These are phyloP conservation scores for Yamadazyma kanchanaburiensis DNA, from an alignment of 1,139 yeast genomes.

Conservation along the genomic window DNA sequence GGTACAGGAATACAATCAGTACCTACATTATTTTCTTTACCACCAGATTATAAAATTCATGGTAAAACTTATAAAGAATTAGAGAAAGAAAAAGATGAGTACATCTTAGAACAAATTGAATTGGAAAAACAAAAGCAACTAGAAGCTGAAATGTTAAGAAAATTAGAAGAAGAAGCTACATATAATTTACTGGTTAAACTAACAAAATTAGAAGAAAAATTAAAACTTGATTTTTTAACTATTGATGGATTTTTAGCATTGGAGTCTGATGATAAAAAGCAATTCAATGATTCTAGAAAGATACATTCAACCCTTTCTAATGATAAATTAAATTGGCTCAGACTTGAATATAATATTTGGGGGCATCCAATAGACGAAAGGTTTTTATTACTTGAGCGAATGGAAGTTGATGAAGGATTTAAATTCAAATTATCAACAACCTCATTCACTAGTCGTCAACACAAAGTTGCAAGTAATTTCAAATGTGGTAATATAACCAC, in stretches of 20 bases:
- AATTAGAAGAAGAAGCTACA: slow-evolving; percentile 14
- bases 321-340: slow-evolving; percentile 22
- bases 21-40: slow-evolving; percentile 53
- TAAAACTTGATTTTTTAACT: slow-evolving; percentile 22
- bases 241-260: slow-evolving; percentile 32
- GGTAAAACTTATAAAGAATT: slow-evolving; percentile 29
- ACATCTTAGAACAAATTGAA: slow-evolving; percentile 13
- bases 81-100: slow-evolving; percentile 20
- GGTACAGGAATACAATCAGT: slow-evolving; percentile 58
- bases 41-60: slow-evolving; percentile 27
- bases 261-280: slow-evolving; percentile 12
- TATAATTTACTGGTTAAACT: slow-evolving; percentile 13
- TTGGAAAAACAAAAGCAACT: slow-evolving; percentile 12
- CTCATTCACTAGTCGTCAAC: slow-evolving; percentile 13
- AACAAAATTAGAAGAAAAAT: slow-evolving; percentile 12
- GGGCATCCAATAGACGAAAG: slow-evolving; percentile 18
- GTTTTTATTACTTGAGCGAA: slow-evolving; percentile 17
- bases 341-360: slow-evolving; percentile 33
- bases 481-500: slow-evolving; percentile 10
- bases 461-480: slow-evolving; percentile 13
- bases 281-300: slow-evolving; percentile 10
- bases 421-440: slow-evolving; percentile 16
- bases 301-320: slow-evolving; percentile 15
- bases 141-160: slow-evolving; percentile 16
- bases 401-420: slow-evolving; percentile 4